Evolutionary conservation across 768 basidiomycete genomes (phyloP), one percentile per base, ranked within the genome.

Genomic region (Podaxis sp.): DNA sequence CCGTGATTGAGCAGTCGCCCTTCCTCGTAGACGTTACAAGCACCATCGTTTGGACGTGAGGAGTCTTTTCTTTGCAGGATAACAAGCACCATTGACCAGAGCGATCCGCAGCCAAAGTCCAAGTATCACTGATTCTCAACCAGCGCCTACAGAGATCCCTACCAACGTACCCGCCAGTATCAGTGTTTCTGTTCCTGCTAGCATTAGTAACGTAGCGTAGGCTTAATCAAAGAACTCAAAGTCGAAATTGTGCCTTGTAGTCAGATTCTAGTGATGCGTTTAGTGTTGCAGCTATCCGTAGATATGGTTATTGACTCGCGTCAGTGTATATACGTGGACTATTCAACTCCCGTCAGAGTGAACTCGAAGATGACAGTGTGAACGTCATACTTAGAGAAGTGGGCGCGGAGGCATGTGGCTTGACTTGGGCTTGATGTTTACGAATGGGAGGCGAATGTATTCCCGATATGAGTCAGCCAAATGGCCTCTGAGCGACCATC

Each of bases 41-140:
- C 6, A 72, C 71, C 0, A 55, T 69, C 22, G 61, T 66, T 38
- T 72, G 70, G 70, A 73, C 68, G 70, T 73, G 41, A 71, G 72
- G 64, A 22, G 13, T 24, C 6, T 33, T 52, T 8, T 1, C 37
- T 40, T 24, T n/a, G 24, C 36, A 10, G 15, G 3, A 58, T 15
- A 37, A 1, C 10, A 12, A 44, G 3, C 1, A 57, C 2, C 36
- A 53, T 48, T 66, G 28, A 63, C 33, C 24, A 15, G 50, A 20
- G 24, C 12, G 24, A 37, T 46, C n/a, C 28, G 8, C 52, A 69
- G 68, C 33, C 68, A 69, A 64, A 67, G 68, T 30, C 64, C 66
- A 37, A 69, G 68, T 49, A 64, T 68, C 33, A 64, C 52, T 50
- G 59, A 60, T 3, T 57, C 64, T 5, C 57, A 64, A 30, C 64